These are phyloP conservation scores for Akanthomyces muscarius DNA, from an alignment of 2,329 filamentous ascomycete genomes.

Conservation along the genomic window DNA sequence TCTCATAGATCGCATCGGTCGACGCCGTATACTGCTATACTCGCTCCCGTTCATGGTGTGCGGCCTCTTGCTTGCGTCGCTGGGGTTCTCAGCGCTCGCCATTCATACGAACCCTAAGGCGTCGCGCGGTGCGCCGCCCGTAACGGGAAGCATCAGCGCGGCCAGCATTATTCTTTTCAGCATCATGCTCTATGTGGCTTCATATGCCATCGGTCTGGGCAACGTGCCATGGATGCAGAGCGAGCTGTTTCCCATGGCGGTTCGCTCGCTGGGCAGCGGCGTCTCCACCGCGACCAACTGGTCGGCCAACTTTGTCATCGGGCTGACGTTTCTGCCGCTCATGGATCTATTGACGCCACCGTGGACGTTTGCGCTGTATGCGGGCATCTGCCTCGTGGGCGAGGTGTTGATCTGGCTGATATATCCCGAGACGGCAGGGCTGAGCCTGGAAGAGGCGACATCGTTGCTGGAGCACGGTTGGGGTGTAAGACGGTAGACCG, in stretches of 20 bases:
- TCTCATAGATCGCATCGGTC: slow-evolving; percentile 74
- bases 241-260: slow-evolving; percentile 78
- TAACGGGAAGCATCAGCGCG: slow-evolving; percentile 26
- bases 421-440: slow-evolving; percentile 82
- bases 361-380: slow-evolving; percentile 81
- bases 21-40: slow-evolving; percentile 73
- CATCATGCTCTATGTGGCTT: slow-evolving; percentile 78
- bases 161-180: slow-evolving; percentile 63
- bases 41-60: slow-evolving; percentile 81
- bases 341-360: slow-evolving; percentile 71
- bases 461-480: slow-evolving; percentile 67
- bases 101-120: slow-evolving; percentile 28
- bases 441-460: slow-evolving; percentile 77
- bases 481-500: slow-evolving; percentile 49
- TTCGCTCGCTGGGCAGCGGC: slow-evolving; percentile 68
- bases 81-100: slow-evolving; percentile 66
- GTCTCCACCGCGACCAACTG: slow-evolving; percentile 79
- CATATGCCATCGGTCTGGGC: slow-evolving; percentile 82
- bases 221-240: slow-evolving; percentile 96
- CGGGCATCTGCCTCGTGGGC: slow-evolving; percentile 61
- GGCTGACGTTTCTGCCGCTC: slow-evolving; percentile 81
- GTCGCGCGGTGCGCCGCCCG: slow-evolving; percentile 20
- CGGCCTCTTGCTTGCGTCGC: slow-evolving; percentile 66
- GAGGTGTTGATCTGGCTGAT: slow-evolving; percentile 67
- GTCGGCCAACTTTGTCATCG: slow-evolving; percentile 81